A percentile compares a stretch with the other conserved stretches of the same genome.
These are phyloP conservation scores for Ogataea corticis DNA, from an alignment of 805 yeast genomes.

Conservation along the genomic window DNA sequence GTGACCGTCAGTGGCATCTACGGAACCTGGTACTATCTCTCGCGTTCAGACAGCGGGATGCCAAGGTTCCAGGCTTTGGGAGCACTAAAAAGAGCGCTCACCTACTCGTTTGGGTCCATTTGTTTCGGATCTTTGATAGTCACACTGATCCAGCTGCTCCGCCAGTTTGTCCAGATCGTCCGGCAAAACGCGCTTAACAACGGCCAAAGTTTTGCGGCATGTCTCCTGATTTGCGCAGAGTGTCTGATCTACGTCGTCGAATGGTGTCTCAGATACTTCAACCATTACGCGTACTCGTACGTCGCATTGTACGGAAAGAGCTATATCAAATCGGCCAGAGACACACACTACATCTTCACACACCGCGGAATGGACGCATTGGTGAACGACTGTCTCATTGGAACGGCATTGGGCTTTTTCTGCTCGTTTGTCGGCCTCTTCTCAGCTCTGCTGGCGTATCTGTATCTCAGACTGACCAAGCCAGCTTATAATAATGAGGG, in stretches of 20 bases:
- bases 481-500: constrained; percentile 51
- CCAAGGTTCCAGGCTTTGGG: constrained; percentile 80
- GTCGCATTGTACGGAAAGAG: constrained; percentile 86
- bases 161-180: constrained; percentile 52
- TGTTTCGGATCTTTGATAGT: constrained; percentile 80
- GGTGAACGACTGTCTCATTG: constrained; percentile 80
- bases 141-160: constrained; percentile 67
- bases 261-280: constrained; percentile 64
- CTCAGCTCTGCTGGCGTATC: constrained; percentile 45
- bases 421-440: constrained; percentile 62
- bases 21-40: constrained; percentile 89
- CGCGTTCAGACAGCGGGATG: constrained; percentile 52
- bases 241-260: constrained; percentile 25
- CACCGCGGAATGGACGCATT: constrained; percentile 83
- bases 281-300: constrained; percentile 85
- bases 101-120: constrained; percentile 86
- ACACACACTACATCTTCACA: constrained; percentile 73
- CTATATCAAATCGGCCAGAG: constrained; percentile 72
- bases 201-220: constrained; percentile 23
- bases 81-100: constrained; percentile 72
- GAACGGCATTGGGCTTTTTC: constrained; percentile 73
- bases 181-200: constrained; percentile 37
- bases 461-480: constrained; percentile 66
- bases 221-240: constrained; percentile 20
- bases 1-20: constrained; percentile 81